These are phyloP conservation scores for Russula olivacea DNA, from an alignment of 768 basidiomycete species.

Conservation along the genomic window DNA sequence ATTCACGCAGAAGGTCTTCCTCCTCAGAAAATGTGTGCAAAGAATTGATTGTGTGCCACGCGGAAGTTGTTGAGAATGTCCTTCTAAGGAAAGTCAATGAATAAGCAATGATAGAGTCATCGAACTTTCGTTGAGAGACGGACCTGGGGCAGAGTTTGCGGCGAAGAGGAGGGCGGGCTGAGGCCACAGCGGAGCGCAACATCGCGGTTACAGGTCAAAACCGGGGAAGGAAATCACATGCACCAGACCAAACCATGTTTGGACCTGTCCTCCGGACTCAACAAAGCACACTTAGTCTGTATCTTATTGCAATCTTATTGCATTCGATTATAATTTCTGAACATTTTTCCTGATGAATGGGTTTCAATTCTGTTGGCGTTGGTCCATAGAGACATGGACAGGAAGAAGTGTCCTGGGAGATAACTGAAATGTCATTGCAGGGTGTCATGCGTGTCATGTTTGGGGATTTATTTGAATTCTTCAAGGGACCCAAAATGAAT, in stretches of 20 bases:
- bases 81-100: slow-evolving; percentile 7
- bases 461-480: no score
- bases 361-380: no score
- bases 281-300: no score
- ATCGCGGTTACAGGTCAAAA: slow-evolving; percentile 16
- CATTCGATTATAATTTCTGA: no score
- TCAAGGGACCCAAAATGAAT: no score
- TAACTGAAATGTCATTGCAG: no score
- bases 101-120: slow-evolving; percentile 21
- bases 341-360: no score
- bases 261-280: no score
- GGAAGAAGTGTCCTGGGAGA: no score
- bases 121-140: not conserved
- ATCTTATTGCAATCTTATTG: no score
- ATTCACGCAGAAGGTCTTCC: slow-evolving; percentile 88
- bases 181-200: slow-evolving; percentile 27
- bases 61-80: slow-evolving; percentile 25
- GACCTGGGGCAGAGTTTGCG: not conserved
- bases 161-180: not conserved
- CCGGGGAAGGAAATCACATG: slow-evolving; percentile 17
- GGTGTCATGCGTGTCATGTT: no score
- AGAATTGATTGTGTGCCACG: slow-evolving; percentile 41
- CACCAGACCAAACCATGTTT: not conserved
- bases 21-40: slow-evolving; percentile 88
- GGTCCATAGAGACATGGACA: no score